Evolutionary conservation across 768 basidiomycete genomes (phyloP), one percentile per base, ranked within the genome.

Genomic region (Agaricus subrufescens): DNA sequence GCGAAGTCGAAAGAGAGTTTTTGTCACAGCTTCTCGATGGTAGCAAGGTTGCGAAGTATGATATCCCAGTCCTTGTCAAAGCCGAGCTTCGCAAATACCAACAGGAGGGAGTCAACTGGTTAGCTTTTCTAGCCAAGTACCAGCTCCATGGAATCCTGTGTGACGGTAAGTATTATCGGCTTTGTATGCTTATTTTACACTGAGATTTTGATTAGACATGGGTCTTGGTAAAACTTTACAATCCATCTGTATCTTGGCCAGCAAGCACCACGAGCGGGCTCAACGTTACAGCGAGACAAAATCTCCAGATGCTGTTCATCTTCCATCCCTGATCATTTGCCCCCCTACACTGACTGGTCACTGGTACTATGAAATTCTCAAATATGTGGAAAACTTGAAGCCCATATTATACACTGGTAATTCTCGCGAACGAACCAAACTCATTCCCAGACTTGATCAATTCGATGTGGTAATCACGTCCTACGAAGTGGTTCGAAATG

Each of bases 291-390:
- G 83, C 60, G 75, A 81, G 56, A 87, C 86, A 10, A 69, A 81
- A 39, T 86, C 87, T 0, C 80, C 88, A 0, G 92, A 94, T 65
- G 74, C 87, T 19, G 80, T 89, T 23, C 94, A 92, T 69, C 77
- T 98, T 30, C 94, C 97, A 0, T 97, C 96, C 3, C 79, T 99
- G 27, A 95, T 99, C 61, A 74, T 98, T 54, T 99, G 97, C 64
- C 97, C 97, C 0, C 96, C 97, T 3, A 99, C 97, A 1, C 82
- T 99, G 50, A 97, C 94, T 2, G 96, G 97, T 9, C 97, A 99
- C 68, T 99, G 97, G 97, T 94, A 93, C 69, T 96, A 98, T 70
- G 97, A 99, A 73, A 89, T 98, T 58, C 76, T 87, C 47, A 98
- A 97, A 66, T 99, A 98, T 63, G 80, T 87, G 2, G 87, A 89